Percentiles rank a stretch among this genome's conserved stretches.
Conservation (phyloP, 805 yeast species). For the Saccharomycopsis selenospora region DNA sequence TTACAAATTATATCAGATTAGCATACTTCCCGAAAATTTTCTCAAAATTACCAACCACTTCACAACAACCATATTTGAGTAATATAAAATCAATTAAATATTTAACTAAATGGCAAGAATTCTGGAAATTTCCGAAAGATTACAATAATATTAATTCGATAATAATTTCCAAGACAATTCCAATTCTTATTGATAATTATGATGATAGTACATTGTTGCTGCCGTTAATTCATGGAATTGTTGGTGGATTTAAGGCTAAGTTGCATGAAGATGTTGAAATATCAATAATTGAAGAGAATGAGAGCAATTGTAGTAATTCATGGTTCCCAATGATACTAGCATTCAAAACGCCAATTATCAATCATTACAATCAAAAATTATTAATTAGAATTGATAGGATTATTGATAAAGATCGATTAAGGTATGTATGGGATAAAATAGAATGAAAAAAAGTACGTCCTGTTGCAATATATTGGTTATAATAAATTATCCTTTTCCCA, state of each 20-base stretch:
- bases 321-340: not conserved
- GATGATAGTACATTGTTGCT: too few relatives aligned
- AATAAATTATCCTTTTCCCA: too few relatives aligned
- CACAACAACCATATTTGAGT: not conserved
- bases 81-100: not conserved
- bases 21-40: conserved; percentile 3
- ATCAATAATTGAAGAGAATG: not conserved
- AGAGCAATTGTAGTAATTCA: not conserved
- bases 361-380: not conserved
- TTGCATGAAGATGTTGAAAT: not conserved
- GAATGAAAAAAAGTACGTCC: too few relatives aligned
- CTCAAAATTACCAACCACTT: not conserved
- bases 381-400: not conserved
- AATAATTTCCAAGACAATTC: too few relatives aligned
- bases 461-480: too few relatives aligned
- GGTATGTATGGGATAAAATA: not conserved
- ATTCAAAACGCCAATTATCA: not conserved
- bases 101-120: not conserved
- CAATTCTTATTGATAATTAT: too few relatives aligned
- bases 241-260: conserved; percentile 1
- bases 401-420: not conserved
- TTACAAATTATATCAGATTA: conserved; percentile 4
- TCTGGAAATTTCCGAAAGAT: not conserved
- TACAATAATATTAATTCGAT: not conserved
- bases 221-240: not conserved